phyloP scores from a whole-genome alignment of 192 early-diverging fungal genomes.

The Nowakowskiella sp. region DNA sequence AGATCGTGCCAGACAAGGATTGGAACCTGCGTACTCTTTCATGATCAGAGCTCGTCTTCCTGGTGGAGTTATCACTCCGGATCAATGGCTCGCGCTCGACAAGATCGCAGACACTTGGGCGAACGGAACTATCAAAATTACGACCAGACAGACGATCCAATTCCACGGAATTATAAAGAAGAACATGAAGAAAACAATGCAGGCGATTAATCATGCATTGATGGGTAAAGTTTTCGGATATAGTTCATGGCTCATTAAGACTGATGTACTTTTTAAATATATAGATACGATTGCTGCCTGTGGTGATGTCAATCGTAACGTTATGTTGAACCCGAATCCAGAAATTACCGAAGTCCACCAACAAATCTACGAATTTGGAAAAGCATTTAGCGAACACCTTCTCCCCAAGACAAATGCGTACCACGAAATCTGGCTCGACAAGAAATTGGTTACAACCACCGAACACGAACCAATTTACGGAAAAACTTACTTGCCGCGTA shows the following conservation, averaged over 20 bases:
- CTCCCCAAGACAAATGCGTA: conserved; percentile 82
- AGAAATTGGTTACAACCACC: conserved; percentile 71
- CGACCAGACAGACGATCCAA: conserved; percentile 95
- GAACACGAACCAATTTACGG: conserved; percentile 95
- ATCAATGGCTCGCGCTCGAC: conserved; percentile 93
- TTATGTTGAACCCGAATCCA: conserved; percentile 88
- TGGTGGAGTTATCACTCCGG: conserved; percentile 78
- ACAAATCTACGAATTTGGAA: conserved; percentile 66
- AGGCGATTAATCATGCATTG: conserved; percentile 82
- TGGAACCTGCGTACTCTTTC: conserved; percentile 90
- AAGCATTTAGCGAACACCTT: conserved; percentile 65
- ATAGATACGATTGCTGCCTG: conserved; percentile 87
- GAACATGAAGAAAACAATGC: conserved; percentile 79
- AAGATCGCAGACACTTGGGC: conserved; percentile 74
- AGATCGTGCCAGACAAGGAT: conserved; percentile 69
- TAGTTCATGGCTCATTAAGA: background rate
- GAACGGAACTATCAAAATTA: conserved; percentile 87
- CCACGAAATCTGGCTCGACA: conserved; percentile 96
- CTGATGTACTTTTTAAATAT: background rate
- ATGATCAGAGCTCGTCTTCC: conserved; percentile 96
- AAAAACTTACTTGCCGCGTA: conserved; percentile 85
- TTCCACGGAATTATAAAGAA: conserved; percentile 92
- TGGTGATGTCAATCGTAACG: conserved; percentile 97
- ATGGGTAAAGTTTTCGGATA: conserved; percentile 37
- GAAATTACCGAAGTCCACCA: conserved; percentile 62